Conservation (phyloP, 2,329 filamentous ascomycete genomes). For the Boeremia lycopersici region DNA sequence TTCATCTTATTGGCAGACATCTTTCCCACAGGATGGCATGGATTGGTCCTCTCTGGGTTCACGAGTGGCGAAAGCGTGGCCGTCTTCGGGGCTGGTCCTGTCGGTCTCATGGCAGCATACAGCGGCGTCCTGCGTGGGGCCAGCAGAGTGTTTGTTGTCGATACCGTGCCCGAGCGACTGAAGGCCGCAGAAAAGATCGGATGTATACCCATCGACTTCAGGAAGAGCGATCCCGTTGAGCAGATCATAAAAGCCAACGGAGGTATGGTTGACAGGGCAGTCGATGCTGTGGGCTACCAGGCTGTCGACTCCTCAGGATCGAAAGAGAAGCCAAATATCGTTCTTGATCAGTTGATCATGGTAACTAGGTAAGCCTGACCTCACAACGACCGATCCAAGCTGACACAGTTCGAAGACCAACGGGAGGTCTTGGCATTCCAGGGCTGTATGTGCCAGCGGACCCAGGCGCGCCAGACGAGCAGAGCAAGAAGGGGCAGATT, state of each 20-base stretch:
- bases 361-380: conserved; percentile 52
- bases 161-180: conserved; percentile 65
- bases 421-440: conserved; percentile 66
- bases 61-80: conserved; percentile 66
- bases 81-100: conserved; percentile 67
- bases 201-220: conserved; percentile 66
- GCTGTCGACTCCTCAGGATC: conserved; percentile 61
- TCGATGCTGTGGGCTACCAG: conserved; percentile 71
- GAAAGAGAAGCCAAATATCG: conserved; percentile 66
- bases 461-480: conserved; percentile 66
- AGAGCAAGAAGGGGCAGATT: conserved; percentile 67
- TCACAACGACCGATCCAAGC: neutral
- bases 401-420: conserved; percentile 49
- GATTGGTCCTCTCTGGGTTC: conserved; percentile 64
- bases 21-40: conserved; percentile 62
- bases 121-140: conserved; percentile 66
- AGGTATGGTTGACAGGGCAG: conserved; percentile 67
- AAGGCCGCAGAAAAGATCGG: conserved; percentile 66
- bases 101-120: conserved; percentile 71
- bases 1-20: conserved; percentile 61
- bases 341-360: conserved; percentile 67
- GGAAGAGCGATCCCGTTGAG: conserved; percentile 63
- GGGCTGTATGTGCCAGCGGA: conserved; percentile 62
- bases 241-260: conserved; percentile 65
- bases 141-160: conserved; percentile 66